These are phyloP conservation scores for grape (Vitis vinifera) DNA, from an alignment of 164 flowering plant species.

Conservation along the genomic window ASM3070453v1 NC_081823.1:826501-827000, in stretches of 20 bases:
- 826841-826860: constrained; percentile 70
- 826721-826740: constrained; percentile 65
- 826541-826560: no score
- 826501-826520: no score
- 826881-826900: constrained; percentile 62
- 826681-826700: constrained; percentile 79
- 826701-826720: constrained; percentile 52
- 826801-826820: no score
- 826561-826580: background rate
- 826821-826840: constrained; percentile 21
- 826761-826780: background rate
- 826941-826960: constrained; percentile 73
- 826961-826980: constrained; percentile 74
- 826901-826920: constrained; percentile 59
- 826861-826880: constrained; percentile 70
- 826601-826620: constrained; percentile 94
- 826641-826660: constrained; percentile 94
- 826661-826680: constrained; percentile 74
- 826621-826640: constrained; percentile 79
- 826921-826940: constrained; percentile 51
- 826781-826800: no score
- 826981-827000: constrained; percentile 74
- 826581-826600: constrained; percentile 69
- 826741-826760: constrained; percentile 44
- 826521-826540: no score